A percentile compares a stretch with the other conserved stretches of the same genome.
These are phyloP conservation scores for Penicillium steckii DNA, from an alignment of 495 filamentous ascomycete genomes.

Conservation along the genomic window DNA sequence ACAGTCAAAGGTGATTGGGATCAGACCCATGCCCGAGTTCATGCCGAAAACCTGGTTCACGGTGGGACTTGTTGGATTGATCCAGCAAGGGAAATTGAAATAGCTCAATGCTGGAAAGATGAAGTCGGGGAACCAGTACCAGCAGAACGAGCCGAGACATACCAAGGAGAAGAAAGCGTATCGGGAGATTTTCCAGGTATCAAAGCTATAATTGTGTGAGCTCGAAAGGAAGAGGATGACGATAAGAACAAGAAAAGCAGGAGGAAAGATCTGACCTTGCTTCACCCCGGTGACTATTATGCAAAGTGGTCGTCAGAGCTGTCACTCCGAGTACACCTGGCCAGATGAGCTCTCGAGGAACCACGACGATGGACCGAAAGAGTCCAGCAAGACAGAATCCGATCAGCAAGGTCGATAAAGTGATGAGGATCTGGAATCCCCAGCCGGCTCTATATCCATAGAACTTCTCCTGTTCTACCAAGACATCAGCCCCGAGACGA, in stretches of 20 bases:
- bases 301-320: constrained; percentile 77
- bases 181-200: constrained; percentile 76
- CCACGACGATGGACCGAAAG: constrained; percentile 71
- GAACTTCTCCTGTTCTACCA: constrained; percentile 59
- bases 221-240: background rate
- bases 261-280: constrained; percentile 18
- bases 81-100: constrained; percentile 84
- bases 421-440: constrained; percentile 45
- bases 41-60: constrained; percentile 82
- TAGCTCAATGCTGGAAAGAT: constrained; percentile 79
- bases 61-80: constrained; percentile 71
- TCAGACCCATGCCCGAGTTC: constrained; percentile 70
- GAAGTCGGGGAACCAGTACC: constrained; percentile 82
- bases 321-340: constrained; percentile 78
- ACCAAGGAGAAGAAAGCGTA: constrained; percentile 76
- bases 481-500: constrained; percentile 62
- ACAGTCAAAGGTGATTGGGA: constrained; percentile 78
- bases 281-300: constrained; percentile 42
- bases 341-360: constrained; percentile 82
- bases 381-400: constrained; percentile 53
- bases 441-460: constrained; percentile 64
- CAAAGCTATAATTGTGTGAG: constrained; percentile 41
- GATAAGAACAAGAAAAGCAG: background rate
- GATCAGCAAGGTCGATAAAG: constrained; percentile 45
- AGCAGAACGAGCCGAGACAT: constrained; percentile 55